These are phyloP conservation scores for Xylariales sp. DNA, from an alignment of 2,329 filamentous ascomycete species.

Conservation along the genomic window DNA sequence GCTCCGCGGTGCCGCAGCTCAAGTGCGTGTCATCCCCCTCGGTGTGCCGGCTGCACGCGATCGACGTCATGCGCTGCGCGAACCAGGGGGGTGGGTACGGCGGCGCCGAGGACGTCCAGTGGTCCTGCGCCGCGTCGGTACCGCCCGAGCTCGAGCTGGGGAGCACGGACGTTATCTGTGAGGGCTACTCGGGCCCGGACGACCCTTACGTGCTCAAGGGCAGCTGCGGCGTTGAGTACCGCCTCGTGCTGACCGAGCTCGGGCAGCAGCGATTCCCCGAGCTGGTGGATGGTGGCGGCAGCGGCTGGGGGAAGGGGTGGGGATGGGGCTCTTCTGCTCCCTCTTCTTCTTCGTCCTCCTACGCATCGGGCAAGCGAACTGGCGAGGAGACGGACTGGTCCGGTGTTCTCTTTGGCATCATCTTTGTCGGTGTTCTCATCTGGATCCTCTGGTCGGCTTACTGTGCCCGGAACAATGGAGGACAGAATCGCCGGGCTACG, in stretches of 20 bases:
- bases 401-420: constrained; percentile 50
- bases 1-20: constrained; percentile 74
- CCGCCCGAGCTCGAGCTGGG: constrained; percentile 67
- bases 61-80: constrained; percentile 84
- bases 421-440: constrained; percentile 55
- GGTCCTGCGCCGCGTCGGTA: constrained; percentile 71
- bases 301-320: constrained; percentile 12
- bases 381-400: constrained; percentile 25
- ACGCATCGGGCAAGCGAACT: constrained; percentile 7
- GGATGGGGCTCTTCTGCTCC: too few relatives aligned
- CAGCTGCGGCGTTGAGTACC: constrained; percentile 89
- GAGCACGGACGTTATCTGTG: constrained; percentile 85
- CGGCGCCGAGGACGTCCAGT: constrained; percentile 75
- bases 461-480: constrained; percentile 12
- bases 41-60: constrained; percentile 63
- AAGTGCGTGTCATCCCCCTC: constrained; percentile 65
- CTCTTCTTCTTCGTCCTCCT: too few relatives aligned
- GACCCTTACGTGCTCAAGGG: constrained; percentile 88
- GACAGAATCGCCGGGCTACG: constrained; percentile 3
- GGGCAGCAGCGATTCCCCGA: constrained; percentile 70
- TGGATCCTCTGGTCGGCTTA: constrained; percentile 61
- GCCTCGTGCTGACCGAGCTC: constrained; percentile 68
- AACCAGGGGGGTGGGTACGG: constrained; percentile 82
- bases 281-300: constrained; percentile 32
- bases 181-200: constrained; percentile 73